Evolutionary conservation across 176 grass and related monocot species (phyloP).

Genomic region (Eragrostis curvula): DNA sequence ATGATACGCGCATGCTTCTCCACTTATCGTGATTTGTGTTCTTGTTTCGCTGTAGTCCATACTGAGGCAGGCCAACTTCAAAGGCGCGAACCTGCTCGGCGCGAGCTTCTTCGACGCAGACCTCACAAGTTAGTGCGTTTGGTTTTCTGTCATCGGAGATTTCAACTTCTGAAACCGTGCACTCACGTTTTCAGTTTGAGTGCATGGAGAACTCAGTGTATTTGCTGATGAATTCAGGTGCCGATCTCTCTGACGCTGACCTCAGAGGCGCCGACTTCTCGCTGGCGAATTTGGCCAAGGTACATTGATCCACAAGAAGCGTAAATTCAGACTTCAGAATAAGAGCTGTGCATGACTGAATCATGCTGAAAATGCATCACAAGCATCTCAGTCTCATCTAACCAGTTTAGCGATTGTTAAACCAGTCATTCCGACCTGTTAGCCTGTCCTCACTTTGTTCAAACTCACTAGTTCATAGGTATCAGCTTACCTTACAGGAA

Average conservation of each 20-base stretch:
- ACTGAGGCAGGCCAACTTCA: conserved; percentile 86
- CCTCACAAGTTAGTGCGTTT: conserved; percentile 59
- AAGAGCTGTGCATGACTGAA: background rate
- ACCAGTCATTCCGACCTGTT: background rate
- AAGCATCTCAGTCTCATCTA: background rate
- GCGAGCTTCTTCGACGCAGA: conserved; percentile 93
- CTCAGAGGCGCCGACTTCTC: conserved; percentile 73
- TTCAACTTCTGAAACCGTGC: background rate
- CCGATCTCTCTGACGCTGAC: conserved; percentile 78
- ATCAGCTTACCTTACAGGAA: background rate
- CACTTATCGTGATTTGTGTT: background rate
- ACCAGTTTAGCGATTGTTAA: background rate
- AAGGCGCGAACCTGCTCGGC: conserved; percentile 74
- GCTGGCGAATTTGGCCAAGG: conserved; percentile 78
- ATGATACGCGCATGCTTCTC: background rate
- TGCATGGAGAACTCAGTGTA: background rate
- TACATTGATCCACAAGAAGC: conserved; percentile 1
- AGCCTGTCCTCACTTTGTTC: background rate
- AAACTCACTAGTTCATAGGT: background rate
- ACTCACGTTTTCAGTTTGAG: background rate
- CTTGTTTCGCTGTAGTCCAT: conserved; percentile 54
- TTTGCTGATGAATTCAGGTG: conserved; percentile 50
- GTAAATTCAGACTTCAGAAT: background rate
- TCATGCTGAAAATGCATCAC: background rate
- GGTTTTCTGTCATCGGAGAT: background rate